Evolutionary conservation across 495 filamentous ascomycete genomes (phyloP), one percentile per base, ranked within the genome.

Genomic region (Parathielavia hyrcaniae): DNA sequence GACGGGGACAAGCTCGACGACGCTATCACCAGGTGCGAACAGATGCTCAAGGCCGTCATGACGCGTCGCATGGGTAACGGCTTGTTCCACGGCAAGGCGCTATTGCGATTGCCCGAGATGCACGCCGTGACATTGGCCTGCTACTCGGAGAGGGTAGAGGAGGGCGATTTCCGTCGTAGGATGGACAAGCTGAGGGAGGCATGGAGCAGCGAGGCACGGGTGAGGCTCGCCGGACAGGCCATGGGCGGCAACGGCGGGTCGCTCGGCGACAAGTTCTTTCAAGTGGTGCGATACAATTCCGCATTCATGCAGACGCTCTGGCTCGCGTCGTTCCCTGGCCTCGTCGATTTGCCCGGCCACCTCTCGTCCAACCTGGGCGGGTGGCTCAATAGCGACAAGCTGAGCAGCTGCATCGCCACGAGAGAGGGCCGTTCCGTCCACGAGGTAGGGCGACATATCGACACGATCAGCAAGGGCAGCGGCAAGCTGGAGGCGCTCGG

Each of bases 331-430:
- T 46, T 46, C 11, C 44, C 44, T 4, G 44, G 44, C 11, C 3
- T 46, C 44, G 44, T 26, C 44, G 44, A 46, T 17, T 10, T 46
- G 44, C 44, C 44, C 44, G 44, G 12, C 44, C 2, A 46, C 2
- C 2, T 46, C 44, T 46, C 44, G 44, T 46, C 44, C 4, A 13
- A 50, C 45, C 44, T 40, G 17, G 46, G 23, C 35, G 38, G 10
- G 17, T 55, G 46, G 51, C 58, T 60, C n/a, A 48, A 53, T n/a
- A 11, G 40, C 35, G 26, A 55, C 44, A 49, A 17, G 35, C 7
- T 48, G 6, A 20, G 30, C 14, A 30, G 23, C 17, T 26, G 14
- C 58, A 22, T 60, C 43, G 23, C 45, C 12, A 55, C 30, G 20
- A 53, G 43, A 13, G 51, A 55, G 41, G 58, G 43, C n/a, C 51